These are phyloP conservation scores for Pueraria montana DNA, from an alignment of 306 rosid species.

Conservation along the genomic window DNA sequence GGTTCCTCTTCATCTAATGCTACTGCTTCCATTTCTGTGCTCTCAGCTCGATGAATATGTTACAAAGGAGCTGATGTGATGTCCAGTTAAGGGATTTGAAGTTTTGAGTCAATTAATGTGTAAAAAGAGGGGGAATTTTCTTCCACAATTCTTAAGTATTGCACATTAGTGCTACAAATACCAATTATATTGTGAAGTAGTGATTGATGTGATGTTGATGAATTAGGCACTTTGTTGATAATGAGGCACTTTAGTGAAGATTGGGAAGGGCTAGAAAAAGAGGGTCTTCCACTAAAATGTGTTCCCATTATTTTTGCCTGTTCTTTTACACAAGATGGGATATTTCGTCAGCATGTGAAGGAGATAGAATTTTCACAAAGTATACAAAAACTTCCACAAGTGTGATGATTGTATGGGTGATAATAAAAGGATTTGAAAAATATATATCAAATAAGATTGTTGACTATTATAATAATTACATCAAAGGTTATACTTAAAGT, in stretches of 20 bases:
- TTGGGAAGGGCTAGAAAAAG: background rate
- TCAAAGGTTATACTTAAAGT: too few species aligned
- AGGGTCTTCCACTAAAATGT: constrained; percentile 10
- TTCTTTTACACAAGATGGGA: background rate
- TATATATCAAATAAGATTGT: background rate
- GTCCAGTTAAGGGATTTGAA: background rate
- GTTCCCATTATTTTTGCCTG: background rate
- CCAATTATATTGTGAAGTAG: background rate
- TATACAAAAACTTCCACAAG: background rate
- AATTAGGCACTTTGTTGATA: background rate
- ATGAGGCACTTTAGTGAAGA: background rate
- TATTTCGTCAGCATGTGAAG: background rate
- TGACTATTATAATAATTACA: too few species aligned
- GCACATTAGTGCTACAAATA: background rate
- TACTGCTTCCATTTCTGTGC: constrained; percentile 57
- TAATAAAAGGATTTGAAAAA: background rate
- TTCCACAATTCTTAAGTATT: background rate
- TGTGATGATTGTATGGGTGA: background rate
- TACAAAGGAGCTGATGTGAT: background rate
- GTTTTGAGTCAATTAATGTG: background rate
- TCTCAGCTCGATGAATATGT: constrained; percentile 57
- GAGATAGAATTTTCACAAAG: background rate
- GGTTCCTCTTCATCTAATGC: constrained; percentile 68
- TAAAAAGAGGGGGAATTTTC: background rate
- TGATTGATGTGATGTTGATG: background rate